phyloP scores from a whole-genome alignment of 2,329 filamentous ascomycete species.

The Botrytis galanthina region DNA sequence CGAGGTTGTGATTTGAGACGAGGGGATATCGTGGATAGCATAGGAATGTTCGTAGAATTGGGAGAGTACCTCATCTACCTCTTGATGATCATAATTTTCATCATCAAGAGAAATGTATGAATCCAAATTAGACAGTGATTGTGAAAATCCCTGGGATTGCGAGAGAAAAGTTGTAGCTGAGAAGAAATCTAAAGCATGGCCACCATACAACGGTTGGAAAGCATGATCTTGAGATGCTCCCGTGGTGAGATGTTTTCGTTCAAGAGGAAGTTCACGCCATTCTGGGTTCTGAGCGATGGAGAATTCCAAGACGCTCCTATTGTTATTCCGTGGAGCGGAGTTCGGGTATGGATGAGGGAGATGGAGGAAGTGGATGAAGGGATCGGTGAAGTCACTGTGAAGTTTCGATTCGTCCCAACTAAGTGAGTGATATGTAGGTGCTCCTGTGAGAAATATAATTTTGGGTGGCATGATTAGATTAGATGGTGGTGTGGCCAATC shows the following conservation, averaged over 20 bases:
- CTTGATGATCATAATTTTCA: conserved; percentile 16
- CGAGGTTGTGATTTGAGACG: conserved; percentile 55
- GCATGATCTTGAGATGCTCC: conserved; percentile 50
- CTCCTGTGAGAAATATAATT: conserved; percentile 34
- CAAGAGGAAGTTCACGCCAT: conserved; percentile 56
- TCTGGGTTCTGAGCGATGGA: conserved; percentile 21
- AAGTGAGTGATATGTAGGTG: conserved; percentile 54
- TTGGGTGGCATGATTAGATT: conserved; percentile 15
- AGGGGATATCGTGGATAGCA: conserved; percentile 62
- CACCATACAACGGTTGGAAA: conserved; percentile 37
- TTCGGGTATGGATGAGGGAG: conserved; percentile 19
- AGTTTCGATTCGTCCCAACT: conserved; percentile 54
- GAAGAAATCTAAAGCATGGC: conserved; percentile 46
- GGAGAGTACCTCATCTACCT: conserved; percentile 45
- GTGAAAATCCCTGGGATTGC: background rate
- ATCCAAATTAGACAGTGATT: conserved; percentile 1
- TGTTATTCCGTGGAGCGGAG: conserved; percentile 15
- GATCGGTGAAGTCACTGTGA: conserved; percentile 46
- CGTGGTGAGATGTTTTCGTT: conserved; percentile 47
- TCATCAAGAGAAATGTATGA: conserved; percentile 6
- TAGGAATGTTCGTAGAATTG: conserved; percentile 80
- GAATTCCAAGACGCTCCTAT: conserved; percentile 15
- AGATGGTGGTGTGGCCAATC: background rate
- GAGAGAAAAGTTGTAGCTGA: conserved; percentile 39
- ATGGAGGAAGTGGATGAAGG: conserved; percentile 44